Evolutionary conservation across 2,329 filamentous ascomycete species (phyloP).

Genomic region (Chaetomiaceae sp.): DNA sequence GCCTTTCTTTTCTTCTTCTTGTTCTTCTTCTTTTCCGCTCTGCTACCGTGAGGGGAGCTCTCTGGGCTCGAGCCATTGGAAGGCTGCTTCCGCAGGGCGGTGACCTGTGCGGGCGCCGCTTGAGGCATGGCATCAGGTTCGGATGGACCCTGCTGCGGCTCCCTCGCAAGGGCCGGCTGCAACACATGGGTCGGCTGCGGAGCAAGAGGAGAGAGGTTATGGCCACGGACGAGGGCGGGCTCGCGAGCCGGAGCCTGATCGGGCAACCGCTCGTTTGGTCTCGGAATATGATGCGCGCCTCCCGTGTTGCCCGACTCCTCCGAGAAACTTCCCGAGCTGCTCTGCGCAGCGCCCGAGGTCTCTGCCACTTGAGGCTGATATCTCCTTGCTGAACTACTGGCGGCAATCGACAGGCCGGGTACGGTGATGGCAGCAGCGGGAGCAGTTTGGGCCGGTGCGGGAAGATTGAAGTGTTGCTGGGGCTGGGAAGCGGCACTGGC

Average conservation of each 20-base stretch:
- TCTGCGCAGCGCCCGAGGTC: conserved; percentile 36
- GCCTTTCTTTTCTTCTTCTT: conserved; percentile 51
- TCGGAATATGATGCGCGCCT: conserved; percentile 33
- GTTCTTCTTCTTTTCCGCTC: conserved; percentile 43
- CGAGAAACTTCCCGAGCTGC: conserved; percentile 40
- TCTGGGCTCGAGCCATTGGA: conserved; percentile 52
- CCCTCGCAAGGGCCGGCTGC: conserved; percentile 47
- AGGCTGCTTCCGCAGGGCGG: conserved; percentile 50
- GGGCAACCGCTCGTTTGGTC: conserved; percentile 34
- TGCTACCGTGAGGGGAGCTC: conserved; percentile 54
- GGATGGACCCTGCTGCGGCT: conserved; percentile 30
- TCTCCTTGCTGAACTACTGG: conserved; percentile 4
- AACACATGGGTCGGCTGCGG: conserved; percentile 71
- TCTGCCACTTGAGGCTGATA: conserved; percentile 11
- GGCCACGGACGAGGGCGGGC: conserved; percentile 63
- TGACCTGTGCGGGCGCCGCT: conserved; percentile 50
- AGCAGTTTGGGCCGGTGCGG: background rate
- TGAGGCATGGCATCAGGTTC: conserved; percentile 34
- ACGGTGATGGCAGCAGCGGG: conserved; percentile 1
- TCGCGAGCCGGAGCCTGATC: conserved; percentile 39
- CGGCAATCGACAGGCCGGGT: conserved; percentile 20
- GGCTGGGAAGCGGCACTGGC: conserved; percentile 4
- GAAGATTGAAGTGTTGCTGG: background rate
- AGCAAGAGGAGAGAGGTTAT: conserved; percentile 68
- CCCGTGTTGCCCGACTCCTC: conserved; percentile 38